These are phyloP conservation scores for Phytophthora cactorum DNA, from an alignment of 352 stramenopile species.

Conservation along the genomic window DNA sequence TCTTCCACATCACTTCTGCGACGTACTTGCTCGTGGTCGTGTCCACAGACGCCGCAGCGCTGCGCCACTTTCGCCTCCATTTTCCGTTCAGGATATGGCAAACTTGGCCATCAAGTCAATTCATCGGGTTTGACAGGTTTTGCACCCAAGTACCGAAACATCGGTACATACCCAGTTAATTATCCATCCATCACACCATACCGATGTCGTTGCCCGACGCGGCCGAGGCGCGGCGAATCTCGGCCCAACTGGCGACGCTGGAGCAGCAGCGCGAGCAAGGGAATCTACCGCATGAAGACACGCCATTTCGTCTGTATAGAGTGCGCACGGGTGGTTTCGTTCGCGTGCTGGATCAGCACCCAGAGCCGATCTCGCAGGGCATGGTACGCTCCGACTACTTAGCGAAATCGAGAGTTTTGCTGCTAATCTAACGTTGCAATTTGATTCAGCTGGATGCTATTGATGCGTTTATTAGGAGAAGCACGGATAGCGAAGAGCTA, in stretches of 20 bases:
- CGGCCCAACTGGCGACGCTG: conserved; percentile 38
- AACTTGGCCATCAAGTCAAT: conserved; percentile 2
- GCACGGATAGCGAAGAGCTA: conserved; percentile 1
- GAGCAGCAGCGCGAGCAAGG: conserved; percentile 38
- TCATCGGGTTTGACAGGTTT: not conserved
- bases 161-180: conserved; percentile 8
- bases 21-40: conserved; percentile 41
- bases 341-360: conserved; percentile 61
- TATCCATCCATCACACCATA: not conserved
- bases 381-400: conserved; percentile 41
- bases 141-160: conserved; percentile 8
- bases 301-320: conserved; percentile 50
- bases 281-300: conserved; percentile 19
- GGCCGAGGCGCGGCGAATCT: conserved; percentile 41
- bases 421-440: conserved; percentile 20
- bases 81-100: conserved; percentile 4
- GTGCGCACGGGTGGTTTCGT: conserved; percentile 55
- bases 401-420: not conserved
- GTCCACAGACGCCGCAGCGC: conserved; percentile 34
- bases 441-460: conserved; percentile 45
- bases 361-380: conserved; percentile 55
- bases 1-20: not conserved
- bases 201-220: conserved; percentile 30
- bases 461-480: conserved; percentile 37
- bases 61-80: conserved; percentile 23